Base-by-base conservation (phyloP, 1,139 yeast species). In the Eremothecium cymbalariae region DNA sequence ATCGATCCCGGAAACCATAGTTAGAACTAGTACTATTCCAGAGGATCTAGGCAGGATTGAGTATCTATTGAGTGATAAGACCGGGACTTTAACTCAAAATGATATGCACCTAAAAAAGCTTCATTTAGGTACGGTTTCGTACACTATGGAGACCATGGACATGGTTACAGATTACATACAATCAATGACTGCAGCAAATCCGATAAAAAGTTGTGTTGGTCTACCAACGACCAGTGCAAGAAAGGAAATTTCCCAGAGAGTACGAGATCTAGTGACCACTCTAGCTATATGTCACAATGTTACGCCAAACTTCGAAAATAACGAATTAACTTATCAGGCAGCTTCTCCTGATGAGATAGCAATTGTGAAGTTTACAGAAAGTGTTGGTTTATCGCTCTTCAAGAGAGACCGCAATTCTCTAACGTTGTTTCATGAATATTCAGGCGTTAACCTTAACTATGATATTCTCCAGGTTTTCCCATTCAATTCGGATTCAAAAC, bases 271-370 rank as follows among this genome's bases (percentile, higher is more conserved):
- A 43, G 76, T 86, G 1, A 61, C 76, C 3, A 83, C 96, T 0
- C 65, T 93, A 33, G 95, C 97, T 0, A 64, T 88, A 12, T 93
- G 99, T 58, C 99, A 93, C 57, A 86, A 86, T 48, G 99, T 93
- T 18, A 93, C 98, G 0, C 95, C 95, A 1, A 74, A 85, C 0
- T 68, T 73, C 44, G 93, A 81, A 39, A 77, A 70, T 39, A 77
- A 77, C 4, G 70, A 63, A 33, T 55, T 83, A 7, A 70, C 85
- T 2, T 93, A 88, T 55, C 99, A 93, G 59, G 98, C 98, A 0
- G 96, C 97, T 0, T 88, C 97, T 0, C 99, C 99, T 0, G 99
- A 93, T 63, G 99, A 93, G 58, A 78, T 90, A 44, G 98, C 99
- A 14, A 90, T 93, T 46, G 97, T 93, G 18, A 81, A 81, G 53